Base-by-base conservation (phyloP, 768 basidiomycete genomes). In the Pulveroboletus ravenelii region DNA sequence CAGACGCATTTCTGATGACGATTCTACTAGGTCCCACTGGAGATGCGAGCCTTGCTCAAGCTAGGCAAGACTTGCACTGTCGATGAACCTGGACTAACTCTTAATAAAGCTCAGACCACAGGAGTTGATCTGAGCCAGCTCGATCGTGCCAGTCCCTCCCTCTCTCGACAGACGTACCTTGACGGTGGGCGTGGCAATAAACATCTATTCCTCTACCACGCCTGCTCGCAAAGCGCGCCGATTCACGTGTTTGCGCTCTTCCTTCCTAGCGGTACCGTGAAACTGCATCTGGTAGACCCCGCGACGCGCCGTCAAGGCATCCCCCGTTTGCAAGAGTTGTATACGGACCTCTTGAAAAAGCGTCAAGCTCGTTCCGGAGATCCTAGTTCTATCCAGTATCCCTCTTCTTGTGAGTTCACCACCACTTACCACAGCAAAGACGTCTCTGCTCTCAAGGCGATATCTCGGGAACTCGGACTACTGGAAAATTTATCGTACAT, bases 211-310 rank as follows among this genome's bases (percentile, higher is more conserved):
- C 76, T 98, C 13, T 96, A 91, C 62, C 95, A 98, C 53, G 87
- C 87, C 17, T 81, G 77, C 50, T 81, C 92, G 10, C 78, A 80
- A 47, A 85, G 76, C 41, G 80, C 81, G 0, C 77, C 82, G 7
- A 78, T 95, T 18, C 93, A 97, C 59, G 80, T 96, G 15, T 93
- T 95, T 60, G 87, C 87, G 0, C 73, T 96, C 30, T 95, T 98
- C 73, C 74, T 85, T 32, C 91, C 92, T 0, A 72, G 66, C 27
- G 85, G 85, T 0, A 55, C 70, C 10, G 84, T 85, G 34, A 87
- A 84, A 59, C 73, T 98, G 3, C 93, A 93, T 64, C 72, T 96
- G 45, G 93, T 98, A 49, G 96, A 98, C 66, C 85, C 85, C 35
- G 92, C 92, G 14, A 81, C 83, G n/a, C 82, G 84, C 35, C 82